Percentiles rank a stretch among this genome's conserved stretches.
phyloP scores from a whole-genome alignment of 495 filamentous ascomycete genomes.

The Xylaria intraflava region DNA sequence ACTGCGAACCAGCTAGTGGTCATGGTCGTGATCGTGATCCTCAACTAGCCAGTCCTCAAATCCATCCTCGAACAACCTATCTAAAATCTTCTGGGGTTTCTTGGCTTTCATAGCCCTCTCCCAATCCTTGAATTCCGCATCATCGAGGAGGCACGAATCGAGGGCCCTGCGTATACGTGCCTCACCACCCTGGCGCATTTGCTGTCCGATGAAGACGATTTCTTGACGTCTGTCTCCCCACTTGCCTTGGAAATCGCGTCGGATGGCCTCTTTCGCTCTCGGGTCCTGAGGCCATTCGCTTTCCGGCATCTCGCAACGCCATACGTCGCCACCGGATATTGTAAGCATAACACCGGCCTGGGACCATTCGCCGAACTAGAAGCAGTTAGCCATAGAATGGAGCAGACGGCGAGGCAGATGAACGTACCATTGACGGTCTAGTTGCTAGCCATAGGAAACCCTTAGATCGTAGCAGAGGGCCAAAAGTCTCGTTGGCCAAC shows the following conservation, averaged over 20 bases:
- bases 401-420: not conserved
- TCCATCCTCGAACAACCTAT: constrained; percentile 47
- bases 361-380: constrained; percentile 49
- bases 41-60: constrained; percentile 51
- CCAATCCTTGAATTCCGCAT: constrained; percentile 45
- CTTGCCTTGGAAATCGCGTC: constrained; percentile 28
- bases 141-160: constrained; percentile 45
- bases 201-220: constrained; percentile 53
- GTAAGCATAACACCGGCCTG: constrained; percentile 56
- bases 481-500: constrained; percentile 24
- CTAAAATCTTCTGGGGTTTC: constrained; percentile 32
- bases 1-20: not conserved
- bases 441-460: constrained; percentile 26
- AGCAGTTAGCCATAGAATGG: not conserved
- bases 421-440: constrained; percentile 5
- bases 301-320: constrained; percentile 45
- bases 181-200: constrained; percentile 31
- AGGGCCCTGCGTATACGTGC: constrained; percentile 35
- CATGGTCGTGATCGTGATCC: constrained; percentile 28
- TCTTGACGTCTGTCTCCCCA: constrained; percentile 58
- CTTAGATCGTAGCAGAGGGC: constrained; percentile 26
- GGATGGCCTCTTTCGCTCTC: constrained; percentile 15
- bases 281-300: constrained; percentile 33
- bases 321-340: constrained; percentile 44
- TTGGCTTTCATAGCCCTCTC: constrained; percentile 43